Evolutionary conservation across 164 flowering plant genomes (phyloP), one percentile per base, ranked within the genome.

Genomic region (Amborella trichopoda): DNA sequence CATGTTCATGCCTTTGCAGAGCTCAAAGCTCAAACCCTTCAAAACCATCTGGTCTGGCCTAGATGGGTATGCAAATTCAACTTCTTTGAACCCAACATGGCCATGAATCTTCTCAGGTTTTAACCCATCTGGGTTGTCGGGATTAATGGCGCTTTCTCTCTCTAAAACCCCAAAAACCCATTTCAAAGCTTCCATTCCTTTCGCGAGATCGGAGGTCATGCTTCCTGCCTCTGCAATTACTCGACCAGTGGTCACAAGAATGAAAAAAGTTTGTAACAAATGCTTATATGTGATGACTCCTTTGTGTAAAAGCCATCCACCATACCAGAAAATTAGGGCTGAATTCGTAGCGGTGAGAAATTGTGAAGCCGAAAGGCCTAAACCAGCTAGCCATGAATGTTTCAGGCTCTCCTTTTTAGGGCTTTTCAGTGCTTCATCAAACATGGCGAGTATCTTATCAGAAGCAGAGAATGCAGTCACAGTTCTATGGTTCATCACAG

Each of bases 141-240:
- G 57, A 14, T 62, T 52, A 10, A 66, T 62, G 42, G 44, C 32
- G 3, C 33, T 62, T 23, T 25, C 23, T 26, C 67, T 28, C 26
- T 66, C 63, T 8, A 66, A 37, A 16, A 58, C 48, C 3, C 45
- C 50, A 16, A 66, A 66, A 6, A 66, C 52, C 6, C 64, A 54
- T 6, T 19, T 39, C 11, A 61, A 30, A 8, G 64, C 63, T 36
- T 38, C 26, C 18, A 47, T 25, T 2, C 70, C 67, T 50, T 62
- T 54, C 26, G 70, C 46, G n/a, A 66, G 21, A 40, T 66, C 67
- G 2, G 66, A 44, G 5, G 67, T 66, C 67, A 58, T 66, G 47
- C 48, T 54, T 16, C 64, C 66, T 4, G 70, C 67, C 17, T 66
- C 63, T 0, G 67, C 70, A 18, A 66, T 62, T 43, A 45, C 43